Conservation (phyloP, 2,329 filamentous ascomycete species). For the Fusarium chlamydosporum region DNA sequence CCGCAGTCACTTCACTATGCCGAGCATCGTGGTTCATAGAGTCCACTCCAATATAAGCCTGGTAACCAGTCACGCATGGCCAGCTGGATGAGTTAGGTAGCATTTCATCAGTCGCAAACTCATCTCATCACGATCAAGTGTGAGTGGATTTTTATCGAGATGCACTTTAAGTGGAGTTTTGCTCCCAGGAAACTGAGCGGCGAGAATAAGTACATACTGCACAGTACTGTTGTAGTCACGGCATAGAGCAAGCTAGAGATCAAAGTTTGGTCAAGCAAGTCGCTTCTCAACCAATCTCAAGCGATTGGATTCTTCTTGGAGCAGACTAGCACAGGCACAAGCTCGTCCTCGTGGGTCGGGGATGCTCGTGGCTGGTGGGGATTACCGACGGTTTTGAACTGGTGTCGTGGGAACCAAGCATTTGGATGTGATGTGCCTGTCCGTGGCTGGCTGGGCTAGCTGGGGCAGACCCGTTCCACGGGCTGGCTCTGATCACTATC, state of each 20-base stretch:
- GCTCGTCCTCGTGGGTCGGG: constrained; percentile 31
- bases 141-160: constrained; percentile 39
- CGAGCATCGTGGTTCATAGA: neutral
- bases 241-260: constrained; percentile 40
- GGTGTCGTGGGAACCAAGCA: constrained; percentile 33
- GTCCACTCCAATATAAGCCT: neutral
- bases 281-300: constrained; percentile 38
- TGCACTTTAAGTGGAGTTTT: constrained; percentile 36
- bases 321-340: constrained; percentile 38
- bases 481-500: constrained; percentile 22
- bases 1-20: constrained; percentile 3
- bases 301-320: constrained; percentile 24
- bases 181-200: constrained; percentile 20
- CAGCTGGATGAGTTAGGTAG: constrained; percentile 7
- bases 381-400: constrained; percentile 32
- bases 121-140: constrained; percentile 42
- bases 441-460: constrained; percentile 18
- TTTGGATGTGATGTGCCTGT: constrained; percentile 35
- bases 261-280: constrained; percentile 34
- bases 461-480: constrained; percentile 20
- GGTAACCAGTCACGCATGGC: constrained; percentile 12
- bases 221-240: constrained; percentile 27
- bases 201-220: constrained; percentile 21
- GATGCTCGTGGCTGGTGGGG: constrained; percentile 44
- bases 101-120: constrained; percentile 31